Conservation (phyloP, 2,329 filamentous ascomycete species). For the Alternaria sp. region DNA sequence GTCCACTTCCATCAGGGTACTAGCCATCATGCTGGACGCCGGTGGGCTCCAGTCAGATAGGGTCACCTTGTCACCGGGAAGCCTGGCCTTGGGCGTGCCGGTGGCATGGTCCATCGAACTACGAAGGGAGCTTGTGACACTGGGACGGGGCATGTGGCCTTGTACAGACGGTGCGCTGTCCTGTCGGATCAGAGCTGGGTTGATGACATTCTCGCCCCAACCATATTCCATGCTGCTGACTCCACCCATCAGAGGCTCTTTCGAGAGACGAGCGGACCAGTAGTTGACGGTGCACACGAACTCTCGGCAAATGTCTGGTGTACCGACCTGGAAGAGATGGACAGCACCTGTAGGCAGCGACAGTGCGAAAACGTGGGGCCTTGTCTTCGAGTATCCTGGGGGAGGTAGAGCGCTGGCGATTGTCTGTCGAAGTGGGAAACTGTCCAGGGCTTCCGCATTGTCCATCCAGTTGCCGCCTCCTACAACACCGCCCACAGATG, state of each 20-base stretch:
- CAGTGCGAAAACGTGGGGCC: constrained; percentile 93
- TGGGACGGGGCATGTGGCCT: constrained; percentile 55
- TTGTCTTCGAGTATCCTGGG: constrained; percentile 88
- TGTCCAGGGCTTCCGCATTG: constrained; percentile 87
- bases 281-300: constrained; percentile 96
- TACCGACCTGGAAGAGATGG: constrained; percentile 97
- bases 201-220: constrained; percentile 86
- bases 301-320: constrained; percentile 90
- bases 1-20: constrained; percentile 76
- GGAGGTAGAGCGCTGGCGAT: constrained; percentile 88
- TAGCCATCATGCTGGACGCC: constrained; percentile 86
- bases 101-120: constrained; percentile 64
- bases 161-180: constrained; percentile 43
- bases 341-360: constrained; percentile 92
- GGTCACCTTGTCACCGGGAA: constrained; percentile 83
- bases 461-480: constrained; percentile 99
- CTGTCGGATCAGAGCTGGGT: constrained; percentile 55
- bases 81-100: constrained; percentile 65
- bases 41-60: constrained; percentile 91
- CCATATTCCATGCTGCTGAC: constrained; percentile 98
- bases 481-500: constrained; percentile 70
- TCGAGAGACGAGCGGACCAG: constrained; percentile 93
- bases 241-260: constrained; percentile 88
- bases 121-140: constrained; percentile 67
- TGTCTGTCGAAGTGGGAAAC: constrained; percentile 87